Base-by-base conservation (phyloP, 108 stramenopile species). In the Nitzschia putrida region DNA sequence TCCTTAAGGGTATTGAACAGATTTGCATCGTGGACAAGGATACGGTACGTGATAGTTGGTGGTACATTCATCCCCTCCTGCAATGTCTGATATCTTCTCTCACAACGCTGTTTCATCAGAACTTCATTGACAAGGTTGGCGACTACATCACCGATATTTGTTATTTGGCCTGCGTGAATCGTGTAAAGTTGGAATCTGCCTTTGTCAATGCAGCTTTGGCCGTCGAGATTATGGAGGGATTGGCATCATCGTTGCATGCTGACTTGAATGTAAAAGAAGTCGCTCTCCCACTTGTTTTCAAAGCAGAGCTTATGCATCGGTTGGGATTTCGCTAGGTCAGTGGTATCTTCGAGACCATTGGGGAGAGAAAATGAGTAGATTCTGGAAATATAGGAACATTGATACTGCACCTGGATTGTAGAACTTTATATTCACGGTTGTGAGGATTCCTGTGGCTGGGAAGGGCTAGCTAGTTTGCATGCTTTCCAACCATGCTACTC, bases 71-170 rank as follows among this genome's bases (percentile, higher is more conserved):
- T 34, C 29, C 29, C 29, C 29, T 34, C 29, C 29, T 34, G 1
- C 4, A 34, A 3, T 34, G 29, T 34, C 1, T 4, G 29, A 34
- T 34, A 34, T 3, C 1, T 34, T 34, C 29, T 34, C 29, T 3
- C 29, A 34, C 29, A 34, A 34, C 3, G 4, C 29, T 34, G 29
- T 4, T 34, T 34, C 3, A 56, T 26, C 61, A 89, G 68, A 93
- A 92, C 68, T 94, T 94, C 67, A 77, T 97, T 25, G 96, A 97
- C 73, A 83, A 86, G 50, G 84, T 95, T 23, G 90, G 90, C 13
- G 93, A 93, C 53, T 95, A 95, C 71, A 83, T 95, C 53, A 73
- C 91, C 4, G 89, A 92, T 70, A 94, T 95, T 79, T 97, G 93
- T 61, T 89, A 80, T 61, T 66, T 95, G 69, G 90, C 92, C 10